Base-by-base conservation (phyloP, 2,329 filamentous ascomycete species). In the Stemphylium lycopersici region DNA sequence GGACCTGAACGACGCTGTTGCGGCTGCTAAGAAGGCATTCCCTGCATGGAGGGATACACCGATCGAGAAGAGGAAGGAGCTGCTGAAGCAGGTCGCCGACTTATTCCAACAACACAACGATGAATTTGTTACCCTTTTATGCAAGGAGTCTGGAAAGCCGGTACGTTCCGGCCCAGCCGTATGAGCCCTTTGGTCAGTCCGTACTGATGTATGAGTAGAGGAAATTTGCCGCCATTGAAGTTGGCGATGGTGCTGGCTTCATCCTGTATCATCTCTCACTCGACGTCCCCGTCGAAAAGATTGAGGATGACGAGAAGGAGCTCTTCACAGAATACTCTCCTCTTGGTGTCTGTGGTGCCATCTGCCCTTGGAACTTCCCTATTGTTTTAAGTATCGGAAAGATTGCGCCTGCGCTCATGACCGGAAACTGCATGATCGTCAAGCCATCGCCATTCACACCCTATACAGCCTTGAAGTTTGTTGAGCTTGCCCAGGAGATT, bases 391-490 rank as follows among this genome's bases (percentile, higher is more conserved):
- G 77, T 5, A 67, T 79, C 7, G 77, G 78, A 48, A 88, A 88
- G 69, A 75, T 88, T 22, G 80, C 78, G 1, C 81, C 84, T 0
- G 82, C 83, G 2, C 66, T 88, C 0, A 58, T 87, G 32, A 83
- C 85, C 0, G 84, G 84, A 8, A 85, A 84, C 57, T 71, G 74
- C 12, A 71, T 86, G 37, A 83, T 86, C 45, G 69, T 84, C 56
- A 86, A 86, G 70, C 82, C 83, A 2, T 85, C 82, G 37, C 79
- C 68, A 56, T 85, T 81, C 67, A 84, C 84, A 0, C 84, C 84
- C 5, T 87, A 86, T 70, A 79, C 78, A 2, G 75, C 76, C 3
- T 75, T 89, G 34, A 88, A 89, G 70, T 65, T 86, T n/a, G 81
- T 78, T 11, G 84, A 88, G 69, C 68, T 89, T 2, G 83, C 79